Conservation (phyloP, 2,329 filamentous ascomycete genomes). For the Coniosporium tulheliwenetii region DNA sequence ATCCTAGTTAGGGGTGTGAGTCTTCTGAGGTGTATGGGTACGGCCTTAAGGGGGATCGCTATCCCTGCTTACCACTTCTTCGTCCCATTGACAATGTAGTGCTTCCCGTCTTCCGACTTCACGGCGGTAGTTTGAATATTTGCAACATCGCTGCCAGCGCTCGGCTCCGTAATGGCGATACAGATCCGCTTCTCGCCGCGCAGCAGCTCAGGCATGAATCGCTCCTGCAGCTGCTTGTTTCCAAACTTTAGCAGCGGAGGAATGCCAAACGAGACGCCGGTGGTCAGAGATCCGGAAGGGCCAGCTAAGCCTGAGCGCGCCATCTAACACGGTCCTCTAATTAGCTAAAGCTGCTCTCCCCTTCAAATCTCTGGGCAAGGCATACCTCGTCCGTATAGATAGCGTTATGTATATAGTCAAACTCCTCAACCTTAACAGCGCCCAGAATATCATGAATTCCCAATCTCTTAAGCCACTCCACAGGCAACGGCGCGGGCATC, state of each 20-base stretch:
- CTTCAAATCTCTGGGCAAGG: not conserved
- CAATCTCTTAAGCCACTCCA: conserved; percentile 48
- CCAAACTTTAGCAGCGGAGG: conserved; percentile 59
- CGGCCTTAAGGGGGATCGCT: not conserved
- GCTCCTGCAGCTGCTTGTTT: conserved; percentile 43
- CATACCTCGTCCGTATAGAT: conserved; percentile 53
- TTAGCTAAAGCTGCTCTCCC: not conserved
- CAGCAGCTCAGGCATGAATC: conserved; percentile 52
- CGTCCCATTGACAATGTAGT: conserved; percentile 56
- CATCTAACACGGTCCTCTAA: conserved; percentile 30
- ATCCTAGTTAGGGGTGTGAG: conserved; percentile 29
- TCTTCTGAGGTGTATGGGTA: not conserved
- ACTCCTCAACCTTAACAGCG: conserved; percentile 51
- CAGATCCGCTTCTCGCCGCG: conserved; percentile 51
- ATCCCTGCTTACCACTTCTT: conserved; percentile 48
- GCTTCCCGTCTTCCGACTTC: conserved; percentile 45
- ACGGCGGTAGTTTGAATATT: conserved; percentile 54
- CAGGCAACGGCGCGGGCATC: conserved; percentile 52
- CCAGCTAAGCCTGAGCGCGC: conserved; percentile 47
- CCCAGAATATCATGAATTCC: conserved; percentile 45
- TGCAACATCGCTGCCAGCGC: conserved; percentile 58
- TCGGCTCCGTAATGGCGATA: conserved; percentile 67
- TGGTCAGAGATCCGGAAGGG: conserved; percentile 48
- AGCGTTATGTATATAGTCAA: conserved; percentile 53
- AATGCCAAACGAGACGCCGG: conserved; percentile 57